These are phyloP conservation scores for Teratosphaeria epicoccoides DNA, from an alignment of 2,329 filamentous ascomycete species.

Conservation along the genomic window DNA sequence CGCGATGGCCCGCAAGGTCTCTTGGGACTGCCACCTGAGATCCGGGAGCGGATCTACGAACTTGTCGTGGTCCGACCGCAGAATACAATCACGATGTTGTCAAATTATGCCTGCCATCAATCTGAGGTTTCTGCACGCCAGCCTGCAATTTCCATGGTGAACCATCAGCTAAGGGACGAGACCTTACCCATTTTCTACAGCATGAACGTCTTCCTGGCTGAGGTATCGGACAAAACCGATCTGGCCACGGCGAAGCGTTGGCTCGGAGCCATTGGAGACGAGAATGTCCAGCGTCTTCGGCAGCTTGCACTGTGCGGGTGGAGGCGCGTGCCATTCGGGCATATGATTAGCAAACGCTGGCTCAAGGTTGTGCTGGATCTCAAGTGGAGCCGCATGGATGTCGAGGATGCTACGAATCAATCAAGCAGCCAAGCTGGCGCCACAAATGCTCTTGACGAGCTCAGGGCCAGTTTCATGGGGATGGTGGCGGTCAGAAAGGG, in stretches of 20 bases:
- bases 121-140: constrained; percentile 12
- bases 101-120: constrained; percentile 9
- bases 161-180: constrained; percentile 14
- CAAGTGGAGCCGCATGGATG: constrained; percentile 8
- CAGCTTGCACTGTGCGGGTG: constrained; percentile 14
- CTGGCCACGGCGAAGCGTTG: constrained; percentile 12
- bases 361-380: constrained; percentile 13
- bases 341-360: constrained; percentile 14
- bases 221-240: constrained; percentile 12
- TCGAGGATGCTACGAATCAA: constrained; percentile 1
- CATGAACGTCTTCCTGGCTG: constrained; percentile 16
- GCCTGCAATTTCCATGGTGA: constrained; percentile 12
- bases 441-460: not conserved
- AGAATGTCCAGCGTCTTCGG: constrained; percentile 11
- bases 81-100: constrained; percentile 15
- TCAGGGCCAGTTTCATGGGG: not conserved
- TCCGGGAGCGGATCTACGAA: constrained; percentile 20
- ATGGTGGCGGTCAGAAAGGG: not conserved
- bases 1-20: constrained; percentile 3
- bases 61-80: constrained; percentile 14
- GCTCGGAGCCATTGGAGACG: constrained; percentile 13
- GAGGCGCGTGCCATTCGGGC: constrained; percentile 14
- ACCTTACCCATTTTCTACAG: constrained; percentile 16
- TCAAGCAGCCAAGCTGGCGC: not conserved
- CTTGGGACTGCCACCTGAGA: constrained; percentile 17